These are phyloP conservation scores for Elongisporangium undulatum DNA, from an alignment of 352 stramenopile species.

Conservation along the genomic window DNA sequence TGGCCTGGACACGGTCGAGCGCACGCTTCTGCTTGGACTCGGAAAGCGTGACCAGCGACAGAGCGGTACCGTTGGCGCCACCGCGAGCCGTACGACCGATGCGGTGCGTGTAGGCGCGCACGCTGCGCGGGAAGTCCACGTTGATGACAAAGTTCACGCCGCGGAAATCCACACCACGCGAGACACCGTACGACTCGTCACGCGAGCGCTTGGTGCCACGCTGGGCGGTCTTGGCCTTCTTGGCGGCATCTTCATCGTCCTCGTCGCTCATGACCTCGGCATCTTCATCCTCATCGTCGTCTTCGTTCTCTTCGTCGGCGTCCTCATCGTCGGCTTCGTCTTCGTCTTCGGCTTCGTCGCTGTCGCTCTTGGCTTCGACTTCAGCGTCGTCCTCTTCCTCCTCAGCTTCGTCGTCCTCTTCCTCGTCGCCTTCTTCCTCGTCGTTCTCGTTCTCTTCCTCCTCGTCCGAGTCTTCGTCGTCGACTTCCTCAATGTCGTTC, in stretches of 20 bases:
- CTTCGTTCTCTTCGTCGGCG: slow-evolving; percentile 15
- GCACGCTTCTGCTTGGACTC: slow-evolving; percentile 79
- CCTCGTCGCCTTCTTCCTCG: slow-evolving; percentile 32
- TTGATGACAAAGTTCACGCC: slow-evolving; percentile 99
- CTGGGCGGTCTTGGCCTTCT: slow-evolving; percentile 10
- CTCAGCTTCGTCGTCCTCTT: slow-evolving; percentile 34
- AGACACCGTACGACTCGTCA: slow-evolving; percentile 94
- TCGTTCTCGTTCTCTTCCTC: slow-evolving; percentile 35
- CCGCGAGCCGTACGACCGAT: slow-evolving; percentile 97
- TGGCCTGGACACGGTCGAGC: slow-evolving; percentile 89
- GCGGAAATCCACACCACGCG: slow-evolving; percentile 97
- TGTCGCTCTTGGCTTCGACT: slow-evolving; percentile 45
- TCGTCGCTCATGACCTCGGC: slow-evolving; percentile 28
- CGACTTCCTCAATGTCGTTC: slow-evolving; percentile 58
- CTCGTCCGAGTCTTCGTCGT: slow-evolving; percentile 66
- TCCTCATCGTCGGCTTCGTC: slow-evolving; percentile 56
- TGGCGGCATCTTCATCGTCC: slow-evolving; percentile 8
- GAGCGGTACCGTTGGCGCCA: slow-evolving; percentile 93
- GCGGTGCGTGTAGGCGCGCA: slow-evolving; percentile 96
- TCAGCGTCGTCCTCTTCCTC: slow-evolving; percentile 27
- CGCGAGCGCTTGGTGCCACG: slow-evolving; percentile 49
- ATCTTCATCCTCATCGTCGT: slow-evolving; percentile 31
- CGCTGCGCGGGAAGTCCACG: slow-evolving; percentile 95
- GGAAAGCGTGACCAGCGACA: slow-evolving; percentile 92
- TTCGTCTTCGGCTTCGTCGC: slow-evolving; percentile 79